Conservation (phyloP, 768 basidiomycete genomes). For the Tulasnella calospora region DNA sequence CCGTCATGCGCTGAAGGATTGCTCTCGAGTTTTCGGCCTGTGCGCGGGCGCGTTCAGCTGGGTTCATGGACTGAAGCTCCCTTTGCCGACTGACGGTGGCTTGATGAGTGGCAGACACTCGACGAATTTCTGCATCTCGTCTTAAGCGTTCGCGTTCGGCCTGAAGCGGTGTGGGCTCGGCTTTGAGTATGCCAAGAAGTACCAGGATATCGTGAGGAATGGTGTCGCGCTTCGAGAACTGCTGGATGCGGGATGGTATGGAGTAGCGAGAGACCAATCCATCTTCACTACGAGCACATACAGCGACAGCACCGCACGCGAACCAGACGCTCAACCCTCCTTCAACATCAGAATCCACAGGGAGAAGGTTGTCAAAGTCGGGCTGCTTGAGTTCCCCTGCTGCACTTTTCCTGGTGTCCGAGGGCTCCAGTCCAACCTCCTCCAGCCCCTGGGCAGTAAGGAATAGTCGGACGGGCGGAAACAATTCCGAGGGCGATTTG, state of each 20-base stretch:
- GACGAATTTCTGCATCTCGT: neutral
- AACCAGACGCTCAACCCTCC: slow-evolving; percentile 11
- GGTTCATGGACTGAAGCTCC: neutral
- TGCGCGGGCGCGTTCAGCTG: neutral
- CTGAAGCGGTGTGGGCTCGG: neutral
- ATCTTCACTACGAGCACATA: neutral
- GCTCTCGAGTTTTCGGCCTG: neutral
- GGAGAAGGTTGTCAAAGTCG: neutral
- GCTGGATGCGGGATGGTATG: slow-evolving; percentile 3
- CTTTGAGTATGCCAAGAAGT: slow-evolving; percentile 8
- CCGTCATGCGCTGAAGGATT: neutral
- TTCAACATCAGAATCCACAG: neutral
- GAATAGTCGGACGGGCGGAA: slow-evolving; percentile 9
- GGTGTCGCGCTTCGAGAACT: slow-evolving; percentile 10
- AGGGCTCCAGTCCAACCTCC: neutral
- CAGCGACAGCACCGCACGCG: slow-evolving; percentile 10
- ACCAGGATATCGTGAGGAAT: slow-evolving; percentile 18
- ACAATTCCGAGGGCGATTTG: neutral
- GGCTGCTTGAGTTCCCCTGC: neutral
- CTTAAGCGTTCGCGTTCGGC: neutral
- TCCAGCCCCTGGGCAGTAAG: neutral
- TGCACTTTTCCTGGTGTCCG: neutral
- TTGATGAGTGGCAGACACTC: neutral
- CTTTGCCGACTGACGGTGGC: neutral
- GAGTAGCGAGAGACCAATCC: slow-evolving; percentile 8